These are phyloP conservation scores for Cordyceps javanica DNA, from an alignment of 2,329 filamentous ascomycete species.

Conservation along the genomic window DNA sequence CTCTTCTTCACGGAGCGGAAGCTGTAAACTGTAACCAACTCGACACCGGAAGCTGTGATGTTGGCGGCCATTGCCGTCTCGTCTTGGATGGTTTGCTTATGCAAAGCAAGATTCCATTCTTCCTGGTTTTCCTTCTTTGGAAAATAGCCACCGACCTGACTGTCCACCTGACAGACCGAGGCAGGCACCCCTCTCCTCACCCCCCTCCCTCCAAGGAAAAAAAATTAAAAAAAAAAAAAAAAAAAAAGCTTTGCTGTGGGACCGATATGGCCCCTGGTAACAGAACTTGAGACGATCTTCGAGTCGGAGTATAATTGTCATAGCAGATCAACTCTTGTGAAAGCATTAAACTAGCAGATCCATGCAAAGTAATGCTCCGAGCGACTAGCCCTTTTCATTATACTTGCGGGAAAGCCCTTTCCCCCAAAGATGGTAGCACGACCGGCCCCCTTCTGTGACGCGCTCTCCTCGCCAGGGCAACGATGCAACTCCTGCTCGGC, in stretches of 20 bases:
- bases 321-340: conserved; percentile 29
- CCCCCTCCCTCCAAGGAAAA: too few species aligned
- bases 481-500: neutral
- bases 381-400: neutral
- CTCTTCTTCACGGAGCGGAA: neutral
- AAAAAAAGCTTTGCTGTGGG: neutral
- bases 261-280: conserved; percentile 7
- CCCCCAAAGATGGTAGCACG: neutral
- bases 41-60: conserved; percentile 5
- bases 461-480: neutral
- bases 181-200: neutral
- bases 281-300: conserved; percentile 24
- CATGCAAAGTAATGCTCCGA: conserved; percentile 20
- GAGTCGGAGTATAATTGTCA: conserved; percentile 17
- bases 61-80: neutral
- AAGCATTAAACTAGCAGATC: conserved; percentile 42
- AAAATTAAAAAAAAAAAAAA: too few species aligned
- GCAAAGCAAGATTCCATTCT: neutral
- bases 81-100: conserved; percentile 6
- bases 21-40: conserved; percentile 8
- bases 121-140: neutral
- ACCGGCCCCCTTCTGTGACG: neutral
- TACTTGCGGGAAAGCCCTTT: neutral
- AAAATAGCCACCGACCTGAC: neutral
- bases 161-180: neutral